Percentiles rank a stretch among this genome's conserved stretches.
Evolutionary conservation across 1,284 basidiomycete genomes (phyloP).

Genomic region (Peniophora sp.): DNA sequence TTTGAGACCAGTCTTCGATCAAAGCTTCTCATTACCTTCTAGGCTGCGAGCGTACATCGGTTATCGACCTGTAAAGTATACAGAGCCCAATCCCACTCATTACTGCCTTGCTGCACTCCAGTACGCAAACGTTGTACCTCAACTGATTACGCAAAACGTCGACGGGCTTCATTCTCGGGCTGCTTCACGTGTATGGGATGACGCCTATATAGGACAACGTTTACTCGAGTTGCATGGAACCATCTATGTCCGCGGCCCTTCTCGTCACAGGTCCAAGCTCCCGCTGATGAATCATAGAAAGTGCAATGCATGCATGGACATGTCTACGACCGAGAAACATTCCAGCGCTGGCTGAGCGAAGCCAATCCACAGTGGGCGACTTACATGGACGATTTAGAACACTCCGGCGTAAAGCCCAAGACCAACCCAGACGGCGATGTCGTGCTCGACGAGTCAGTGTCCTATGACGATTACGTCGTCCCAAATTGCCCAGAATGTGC

Average conservation of each 20-base stretch:
- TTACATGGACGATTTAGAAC: slow-evolving; percentile 61
- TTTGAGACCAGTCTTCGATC: background rate
- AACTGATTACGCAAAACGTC: slow-evolving; percentile 88
- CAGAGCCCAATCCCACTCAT: slow-evolving; percentile 82
- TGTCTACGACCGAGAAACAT: slow-evolving; percentile 53
- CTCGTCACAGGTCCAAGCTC: background rate
- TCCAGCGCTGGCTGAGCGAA: slow-evolving; percentile 66
- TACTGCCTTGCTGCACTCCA: slow-evolving; percentile 80
- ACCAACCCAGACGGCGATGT: slow-evolving; percentile 94
- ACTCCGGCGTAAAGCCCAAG: slow-evolving; percentile 53
- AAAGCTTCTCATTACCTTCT: slow-evolving; percentile 2
- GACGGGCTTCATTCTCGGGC: slow-evolving; percentile 86
- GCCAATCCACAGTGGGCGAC: slow-evolving; percentile 78
- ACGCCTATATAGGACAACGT: slow-evolving; percentile 27
- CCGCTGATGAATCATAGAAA: slow-evolving; percentile 30
- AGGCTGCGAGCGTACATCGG: slow-evolving; percentile 83
- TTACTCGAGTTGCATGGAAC: slow-evolving; percentile 89
- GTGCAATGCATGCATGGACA: slow-evolving; percentile 74
- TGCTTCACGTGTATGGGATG: slow-evolving; percentile 30
- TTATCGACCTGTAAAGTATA: slow-evolving; percentile 73
- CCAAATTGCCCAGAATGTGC: slow-evolving; percentile 68
- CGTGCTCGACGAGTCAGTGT: slow-evolving; percentile 62
- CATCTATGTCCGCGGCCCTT: slow-evolving; percentile 55
- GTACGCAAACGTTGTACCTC: slow-evolving; percentile 51
- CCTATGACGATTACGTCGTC: slow-evolving; percentile 72